Conservation (phyloP, 768 basidiomycete genomes). For the Tylopilus sp. region DNA sequence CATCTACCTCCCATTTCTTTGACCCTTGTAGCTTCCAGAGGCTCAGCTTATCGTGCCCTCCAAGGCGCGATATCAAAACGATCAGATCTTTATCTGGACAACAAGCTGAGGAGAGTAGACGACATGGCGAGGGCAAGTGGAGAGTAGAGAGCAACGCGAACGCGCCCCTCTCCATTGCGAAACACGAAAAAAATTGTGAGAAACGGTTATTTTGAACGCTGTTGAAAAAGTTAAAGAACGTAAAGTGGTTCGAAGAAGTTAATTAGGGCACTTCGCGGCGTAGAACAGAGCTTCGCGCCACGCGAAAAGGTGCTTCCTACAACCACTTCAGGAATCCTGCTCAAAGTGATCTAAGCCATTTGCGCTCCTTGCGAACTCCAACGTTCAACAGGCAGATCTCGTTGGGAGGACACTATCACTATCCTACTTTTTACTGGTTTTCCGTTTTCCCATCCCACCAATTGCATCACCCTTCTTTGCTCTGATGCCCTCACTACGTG, state of each 20-base stretch:
- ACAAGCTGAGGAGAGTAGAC: slow-evolving; percentile 61
- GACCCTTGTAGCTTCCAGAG: slow-evolving; percentile 80
- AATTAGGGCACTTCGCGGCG: slow-evolving; percentile 21
- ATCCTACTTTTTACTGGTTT: slow-evolving; percentile 34
- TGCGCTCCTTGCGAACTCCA: not conserved
- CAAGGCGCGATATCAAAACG: slow-evolving; percentile 61
- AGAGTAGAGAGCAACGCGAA: slow-evolving; percentile 56
- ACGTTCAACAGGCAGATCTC: not conserved
- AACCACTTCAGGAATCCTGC: slow-evolving; percentile 10
- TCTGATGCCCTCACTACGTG: slow-evolving; percentile 54
- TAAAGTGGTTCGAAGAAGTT: slow-evolving; percentile 21
- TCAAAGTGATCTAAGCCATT: not conserved
- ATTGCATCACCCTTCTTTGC: slow-evolving; percentile 60
- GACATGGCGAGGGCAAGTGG: slow-evolving; percentile 53
- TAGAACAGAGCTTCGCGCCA: slow-evolving; percentile 21
- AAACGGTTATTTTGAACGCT: not conserved
- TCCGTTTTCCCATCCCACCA: slow-evolving; percentile 51
- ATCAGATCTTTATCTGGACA: slow-evolving; percentile 86
- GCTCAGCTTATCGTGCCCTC: slow-evolving; percentile 64
- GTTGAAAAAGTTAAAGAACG: slow-evolving; percentile 9
- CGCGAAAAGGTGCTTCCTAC: slow-evolving; percentile 27
- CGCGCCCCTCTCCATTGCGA: slow-evolving; percentile 41
- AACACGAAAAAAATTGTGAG: not conserved
- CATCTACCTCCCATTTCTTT: slow-evolving; percentile 80
- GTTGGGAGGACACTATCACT: not conserved